Base-by-base conservation (phyloP, 2,329 filamentous ascomycete species). In the Alternaria sp. region DNA sequence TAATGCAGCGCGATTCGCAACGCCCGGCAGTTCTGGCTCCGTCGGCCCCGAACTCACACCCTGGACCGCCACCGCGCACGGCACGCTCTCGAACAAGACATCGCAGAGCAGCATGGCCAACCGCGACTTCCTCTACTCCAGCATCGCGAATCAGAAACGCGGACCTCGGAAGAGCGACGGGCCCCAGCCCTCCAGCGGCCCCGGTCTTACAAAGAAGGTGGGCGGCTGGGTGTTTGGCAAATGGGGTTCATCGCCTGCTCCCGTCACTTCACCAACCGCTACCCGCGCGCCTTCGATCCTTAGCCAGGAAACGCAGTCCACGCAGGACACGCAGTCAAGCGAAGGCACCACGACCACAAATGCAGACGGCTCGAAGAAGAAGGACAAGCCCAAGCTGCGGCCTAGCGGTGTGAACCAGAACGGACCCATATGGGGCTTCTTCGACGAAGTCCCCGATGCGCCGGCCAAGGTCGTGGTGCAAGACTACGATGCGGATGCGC, bases 201-300 rank as follows among this genome's bases (percentile, higher is more conserved):
- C 70, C 54, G 73, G 68, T 54, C 63, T 89, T 2, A 81, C 84
- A 26, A 84, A 85, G 61, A 87, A 85, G 63, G 81, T 90, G n/a
- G 88, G 88, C 5, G 88, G 88, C 5, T 91, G 89, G 89, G 85
- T 90, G 9, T 85, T 87, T 59, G 87, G 88, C 2, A 85, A 85
- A 69, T 91, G 89, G 89, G 88, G 87, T 21, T 81, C 84, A 18
- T 83, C 84, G 5, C 86, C 87, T 4, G 72, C 80, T 11, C 78
- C 82, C 63, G 61, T 66, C 1, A 60, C 67, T 0, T 51, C 70
- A 8, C 59, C 69, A 0, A 58, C 65, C 0, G 61, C 65, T 1
- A 50, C 70, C 9, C 69, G 74, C 4, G 72, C 74, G 0, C 60
- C 67, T 3, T 72, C 69, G 0, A 69, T 69, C 3, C 57, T 67